Percentiles rank a stretch among this genome's conserved stretches.
Conservation (phyloP, 2,329 filamentous ascomycete species). For the Leptographium galeiforme region DNA sequence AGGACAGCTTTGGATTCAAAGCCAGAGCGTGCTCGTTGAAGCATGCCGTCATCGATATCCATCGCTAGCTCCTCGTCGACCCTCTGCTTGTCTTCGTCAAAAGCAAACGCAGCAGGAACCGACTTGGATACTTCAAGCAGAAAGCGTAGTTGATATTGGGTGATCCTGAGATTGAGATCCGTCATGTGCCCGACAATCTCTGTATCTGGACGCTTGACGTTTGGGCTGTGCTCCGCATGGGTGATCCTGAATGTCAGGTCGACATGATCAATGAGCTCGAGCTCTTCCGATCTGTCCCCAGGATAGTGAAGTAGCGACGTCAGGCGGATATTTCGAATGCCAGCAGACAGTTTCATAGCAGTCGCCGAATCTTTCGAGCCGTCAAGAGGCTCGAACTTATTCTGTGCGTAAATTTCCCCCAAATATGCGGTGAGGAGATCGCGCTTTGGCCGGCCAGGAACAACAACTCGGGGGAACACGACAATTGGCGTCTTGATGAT, state of each 20-base stretch:
- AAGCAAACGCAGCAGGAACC: slow-evolving; percentile 72
- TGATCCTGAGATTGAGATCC: slow-evolving; percentile 78
- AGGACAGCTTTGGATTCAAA: slow-evolving; percentile 9
- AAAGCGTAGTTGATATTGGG: slow-evolving; percentile 83
- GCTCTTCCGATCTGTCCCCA: slow-evolving; percentile 59
- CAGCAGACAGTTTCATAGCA: slow-evolving; percentile 80
- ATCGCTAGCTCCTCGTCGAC: slow-evolving; percentile 55
- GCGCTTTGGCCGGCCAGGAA: slow-evolving; percentile 53
- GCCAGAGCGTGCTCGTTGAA: slow-evolving; percentile 33
- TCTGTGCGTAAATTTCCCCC: slow-evolving; percentile 94
- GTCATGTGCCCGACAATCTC: slow-evolving; percentile 89
- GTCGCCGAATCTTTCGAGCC: slow-evolving; percentile 59
- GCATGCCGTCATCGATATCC: slow-evolving; percentile 50
- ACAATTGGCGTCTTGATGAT: slow-evolving; percentile 91
- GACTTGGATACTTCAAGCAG: slow-evolving; percentile 76
- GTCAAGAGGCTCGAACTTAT: slow-evolving; percentile 76
- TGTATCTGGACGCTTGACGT: slow-evolving; percentile 70
- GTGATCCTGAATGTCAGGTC: slow-evolving; percentile 88
- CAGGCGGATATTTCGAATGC: slow-evolving; percentile 81
- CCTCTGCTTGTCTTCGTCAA: slow-evolving; percentile 49
- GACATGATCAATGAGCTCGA: slow-evolving; percentile 95
- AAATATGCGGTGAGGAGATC: slow-evolving; percentile 87
- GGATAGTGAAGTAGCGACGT: slow-evolving; percentile 82
- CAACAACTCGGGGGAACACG: slow-evolving; percentile 73
- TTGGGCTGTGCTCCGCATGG: slow-evolving; percentile 72